These are phyloP conservation scores for Pneumocystis sp. DNA, from an alignment of 1,139 yeast genomes.

Conservation along the genomic window DNA sequence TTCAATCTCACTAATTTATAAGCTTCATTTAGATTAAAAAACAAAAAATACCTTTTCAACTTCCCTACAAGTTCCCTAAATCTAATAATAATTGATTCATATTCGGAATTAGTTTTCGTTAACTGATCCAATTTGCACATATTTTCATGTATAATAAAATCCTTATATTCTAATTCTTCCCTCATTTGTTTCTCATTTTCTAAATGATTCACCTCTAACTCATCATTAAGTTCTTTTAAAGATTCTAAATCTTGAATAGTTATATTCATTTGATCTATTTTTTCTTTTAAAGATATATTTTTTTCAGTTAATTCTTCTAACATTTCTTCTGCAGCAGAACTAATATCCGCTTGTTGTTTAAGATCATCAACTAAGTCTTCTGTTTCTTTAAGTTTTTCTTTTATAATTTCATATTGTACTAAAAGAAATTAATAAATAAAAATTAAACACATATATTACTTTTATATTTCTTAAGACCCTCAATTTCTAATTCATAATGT, in stretches of 20 bases:
- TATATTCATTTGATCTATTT: constrained; percentile 26
- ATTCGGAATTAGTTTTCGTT: constrained; percentile 12
- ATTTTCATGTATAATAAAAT: constrained; percentile 14
- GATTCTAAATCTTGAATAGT: constrained; percentile 44
- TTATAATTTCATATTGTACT: constrained; percentile 18
- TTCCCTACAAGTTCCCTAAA: constrained; percentile 23
- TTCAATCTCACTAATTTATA: constrained; percentile 17
- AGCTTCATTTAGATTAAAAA: neutral
- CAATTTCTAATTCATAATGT: constrained; percentile 20
- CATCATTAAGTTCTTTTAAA: constrained; percentile 43
- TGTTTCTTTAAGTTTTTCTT: constrained; percentile 28
- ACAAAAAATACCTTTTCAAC: constrained; percentile 16
- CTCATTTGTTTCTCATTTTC: constrained; percentile 43
- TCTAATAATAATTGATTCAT: constrained; percentile 21
- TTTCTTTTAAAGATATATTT: constrained; percentile 34
- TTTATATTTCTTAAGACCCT: constrained; percentile 9
- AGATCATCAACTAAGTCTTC: constrained; percentile 33
- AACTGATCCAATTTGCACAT: constrained; percentile 12
- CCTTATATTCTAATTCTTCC: constrained; percentile 26
- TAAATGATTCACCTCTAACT: constrained; percentile 44
- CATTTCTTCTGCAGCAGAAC: constrained; percentile 28
- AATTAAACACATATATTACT: constrained; percentile 8
- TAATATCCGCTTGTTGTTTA: constrained; percentile 28
- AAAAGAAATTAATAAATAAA: constrained; percentile 13
- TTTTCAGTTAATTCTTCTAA: constrained; percentile 44